phyloP scores from a whole-genome alignment of 192 early-diverging fungal genomes.

The Mortierella alpina region DNA sequence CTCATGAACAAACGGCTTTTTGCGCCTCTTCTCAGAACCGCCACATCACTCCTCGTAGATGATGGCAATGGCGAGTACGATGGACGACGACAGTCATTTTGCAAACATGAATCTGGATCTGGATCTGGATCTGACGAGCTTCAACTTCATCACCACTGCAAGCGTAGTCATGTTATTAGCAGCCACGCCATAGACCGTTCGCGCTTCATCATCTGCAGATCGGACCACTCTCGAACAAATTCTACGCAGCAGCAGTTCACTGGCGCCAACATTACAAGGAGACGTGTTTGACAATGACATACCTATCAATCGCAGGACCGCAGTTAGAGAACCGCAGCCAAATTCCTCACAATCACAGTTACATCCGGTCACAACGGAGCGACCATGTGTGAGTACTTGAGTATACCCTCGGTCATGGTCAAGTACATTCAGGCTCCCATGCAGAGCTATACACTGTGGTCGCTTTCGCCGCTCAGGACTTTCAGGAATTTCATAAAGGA shows the following conservation, averaged over 20 bases:
- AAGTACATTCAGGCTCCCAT: conserved; percentile 22
- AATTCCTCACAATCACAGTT: background rate
- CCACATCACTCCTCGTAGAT: conserved; percentile 1
- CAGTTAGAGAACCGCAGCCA: background rate
- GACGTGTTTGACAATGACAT: conserved; percentile 4
- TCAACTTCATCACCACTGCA: conserved; percentile 22
- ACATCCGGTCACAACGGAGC: conserved; percentile 10
- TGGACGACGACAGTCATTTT: conserved; percentile 39
- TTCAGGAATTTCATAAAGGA: conserved; percentile 35
- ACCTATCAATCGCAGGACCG: too few species aligned
- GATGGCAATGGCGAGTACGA: conserved; percentile 13
- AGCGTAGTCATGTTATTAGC: conserved; percentile 8
- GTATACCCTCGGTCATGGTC: conserved; percentile 34
- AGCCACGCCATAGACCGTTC: background rate
- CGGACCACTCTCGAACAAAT: conserved; percentile 7
- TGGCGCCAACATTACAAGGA: conserved; percentile 15
- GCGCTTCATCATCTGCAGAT: conserved; percentile 8
- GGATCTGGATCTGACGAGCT: conserved; percentile 29
- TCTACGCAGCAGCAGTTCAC: conserved; percentile 21
- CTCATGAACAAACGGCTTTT: conserved; percentile 6
- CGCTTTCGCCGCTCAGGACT: conserved; percentile 42
- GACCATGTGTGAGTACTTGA: conserved; percentile 3
- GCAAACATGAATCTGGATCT: too few species aligned
- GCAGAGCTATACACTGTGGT: conserved; percentile 48
- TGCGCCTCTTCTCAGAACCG: conserved; percentile 12